Evolutionary conservation across 2,329 filamentous ascomycete species (phyloP), one percentile per base, ranked within the genome.

Genomic region (Magnaporthiopsis rhizophila): DNA sequence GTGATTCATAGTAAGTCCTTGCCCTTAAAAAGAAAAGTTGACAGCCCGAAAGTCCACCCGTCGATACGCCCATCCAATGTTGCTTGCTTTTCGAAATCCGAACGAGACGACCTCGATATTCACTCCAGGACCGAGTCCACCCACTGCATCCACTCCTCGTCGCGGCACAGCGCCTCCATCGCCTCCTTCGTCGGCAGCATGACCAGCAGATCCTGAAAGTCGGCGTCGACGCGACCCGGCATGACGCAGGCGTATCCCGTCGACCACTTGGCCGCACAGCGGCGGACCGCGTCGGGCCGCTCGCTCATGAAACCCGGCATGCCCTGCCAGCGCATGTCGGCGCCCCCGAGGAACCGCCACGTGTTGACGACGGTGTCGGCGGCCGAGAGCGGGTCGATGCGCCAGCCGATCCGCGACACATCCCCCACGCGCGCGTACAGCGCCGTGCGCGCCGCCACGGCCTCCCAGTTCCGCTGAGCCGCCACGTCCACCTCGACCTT

Each of bases 111-210:
- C 45, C 26, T 26, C 30, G 6, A 7, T 53, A 3, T 21, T 53
- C 45, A 53, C 18, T 53, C 45, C 45, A 61, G 36, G 3, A 36
- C 59, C 21, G 3, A 7, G 21, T 61, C 59, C 26, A 61, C 59
- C 59, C 59, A 61, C 24, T n/a, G 36, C 59, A 61, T 61, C 59
- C 59, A 61, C n/a, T 50, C 24, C 26, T 45, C 59, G 28, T 61
- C 59, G 36, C n/a, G 24, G 18, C 26, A 53, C 59, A 61, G 3
- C 7, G 9, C 36, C 45, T n/a, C 45, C 59, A 61, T 61, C 34
- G 45, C 24, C n/a, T 36, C 38, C n/a, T 21, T 32, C 8, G 11
- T 61, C 9, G 59, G 59, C 59, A 61, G 59, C 59, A 61, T 50
- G 5, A 61, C 59, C 38, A 61, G 26, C 24, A 61, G 59, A 1